Conservation (phyloP, 805 yeast species). For the Kodamaea lidongshanica region DNA sequence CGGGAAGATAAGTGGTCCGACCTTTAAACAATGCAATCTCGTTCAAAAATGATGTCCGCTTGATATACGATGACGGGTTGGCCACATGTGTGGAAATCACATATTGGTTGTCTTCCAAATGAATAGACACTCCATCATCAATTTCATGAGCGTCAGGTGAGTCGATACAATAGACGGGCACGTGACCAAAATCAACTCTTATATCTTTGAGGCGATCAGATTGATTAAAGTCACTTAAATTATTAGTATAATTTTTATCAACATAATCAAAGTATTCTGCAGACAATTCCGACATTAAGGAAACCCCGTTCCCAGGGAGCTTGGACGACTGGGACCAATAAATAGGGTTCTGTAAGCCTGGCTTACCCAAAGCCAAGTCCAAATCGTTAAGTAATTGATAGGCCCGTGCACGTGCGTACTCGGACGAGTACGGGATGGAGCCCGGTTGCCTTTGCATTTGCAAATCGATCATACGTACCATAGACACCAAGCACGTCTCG, state of each 20-base stretch:
- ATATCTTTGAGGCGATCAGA: conserved; percentile 24
- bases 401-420: conserved; percentile 49
- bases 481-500: conserved; percentile 38
- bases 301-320: conserved; percentile 39
- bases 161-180: conserved; percentile 77
- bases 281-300: conserved; percentile 39
- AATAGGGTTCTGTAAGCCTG: conserved; percentile 41
- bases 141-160: conserved; percentile 75
- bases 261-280: conserved; percentile 34
- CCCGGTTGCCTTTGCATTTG: conserved; percentile 1
- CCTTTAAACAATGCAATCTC: conserved; percentile 56
- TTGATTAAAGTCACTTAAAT: conserved; percentile 17
- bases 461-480: conserved; percentile 26
- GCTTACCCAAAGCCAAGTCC: conserved; percentile 16
- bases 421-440: conserved; percentile 18
- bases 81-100: conserved; percentile 72
- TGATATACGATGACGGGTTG: conserved; percentile 70
- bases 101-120: conserved; percentile 23
- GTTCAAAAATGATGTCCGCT: conserved; percentile 35
- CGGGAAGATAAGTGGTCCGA: conserved; percentile 70
- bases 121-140: conserved; percentile 84
- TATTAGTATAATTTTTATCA: conserved; percentile 11
- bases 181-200: conserved; percentile 38
- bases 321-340: conserved; percentile 43
- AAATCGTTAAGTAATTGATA: conserved; percentile 40